Conservation (phyloP, 2,329 filamentous ascomycete species). For the Metarhizium robertsii region DNA sequence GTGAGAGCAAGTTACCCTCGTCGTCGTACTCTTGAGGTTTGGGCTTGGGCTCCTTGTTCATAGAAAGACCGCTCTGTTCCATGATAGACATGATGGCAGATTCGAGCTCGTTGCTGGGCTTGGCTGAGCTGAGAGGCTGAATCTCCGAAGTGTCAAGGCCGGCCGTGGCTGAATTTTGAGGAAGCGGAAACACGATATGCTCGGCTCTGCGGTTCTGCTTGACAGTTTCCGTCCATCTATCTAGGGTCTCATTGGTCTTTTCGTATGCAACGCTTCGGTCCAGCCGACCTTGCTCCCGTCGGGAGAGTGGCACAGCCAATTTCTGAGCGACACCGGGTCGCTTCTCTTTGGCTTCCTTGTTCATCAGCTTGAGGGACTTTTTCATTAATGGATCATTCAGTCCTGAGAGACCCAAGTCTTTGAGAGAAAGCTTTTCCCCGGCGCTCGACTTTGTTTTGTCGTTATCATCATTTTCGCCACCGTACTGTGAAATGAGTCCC, state of each 20-base stretch:
- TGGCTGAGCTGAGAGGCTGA: constrained; percentile 51
- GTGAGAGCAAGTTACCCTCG: constrained; percentile 61
- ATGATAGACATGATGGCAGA: constrained; percentile 80
- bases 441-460: constrained; percentile 30
- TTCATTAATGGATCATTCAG: constrained; percentile 68
- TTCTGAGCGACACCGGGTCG: constrained; percentile 47
- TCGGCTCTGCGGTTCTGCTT: constrained; percentile 89
- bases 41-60: constrained; percentile 33
- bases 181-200: constrained; percentile 78
- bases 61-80: constrained; percentile 72
- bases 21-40: constrained; percentile 56
- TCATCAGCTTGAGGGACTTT: constrained; percentile 68
- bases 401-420: constrained; percentile 62
- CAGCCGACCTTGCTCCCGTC: constrained; percentile 76
- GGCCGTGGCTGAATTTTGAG: constrained; percentile 56
- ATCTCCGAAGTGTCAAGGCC: constrained; percentile 55
- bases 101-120: constrained; percentile 72
- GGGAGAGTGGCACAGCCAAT: constrained; percentile 73
- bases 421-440: constrained; percentile 61
- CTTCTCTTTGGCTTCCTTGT: constrained; percentile 47
- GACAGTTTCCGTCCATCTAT: constrained; percentile 90
- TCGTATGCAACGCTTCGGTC: constrained; percentile 77
- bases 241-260: constrained; percentile 83
- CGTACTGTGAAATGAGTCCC: constrained; percentile 59
- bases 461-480: constrained; percentile 51